Conservation (phyloP, 1,284 basidiomycete species). For the Tilletia horrida region DNA sequence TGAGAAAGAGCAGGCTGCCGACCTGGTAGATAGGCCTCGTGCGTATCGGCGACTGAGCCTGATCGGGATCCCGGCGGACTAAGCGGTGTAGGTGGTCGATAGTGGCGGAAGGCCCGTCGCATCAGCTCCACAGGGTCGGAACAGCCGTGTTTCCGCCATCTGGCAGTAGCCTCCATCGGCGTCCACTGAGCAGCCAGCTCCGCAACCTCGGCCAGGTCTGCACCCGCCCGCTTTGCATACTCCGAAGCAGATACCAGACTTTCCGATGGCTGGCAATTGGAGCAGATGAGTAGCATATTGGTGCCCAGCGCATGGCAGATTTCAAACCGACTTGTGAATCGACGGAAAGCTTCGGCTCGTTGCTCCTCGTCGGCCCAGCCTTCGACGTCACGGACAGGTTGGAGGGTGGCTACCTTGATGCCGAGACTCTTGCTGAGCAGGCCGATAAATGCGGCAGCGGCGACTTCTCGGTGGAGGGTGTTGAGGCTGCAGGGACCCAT, state of each 20-base stretch:
- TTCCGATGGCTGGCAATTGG: conserved; percentile 41
- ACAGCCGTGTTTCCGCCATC: not conserved
- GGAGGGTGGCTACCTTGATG: conserved; percentile 52
- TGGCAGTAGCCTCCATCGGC: not conserved
- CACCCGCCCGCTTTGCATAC: conserved; percentile 36
- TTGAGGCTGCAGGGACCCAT: conserved; percentile 32
- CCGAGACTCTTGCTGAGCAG: conserved; percentile 34
- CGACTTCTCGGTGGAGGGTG: conserved; percentile 29
- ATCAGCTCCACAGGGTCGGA: not conserved
- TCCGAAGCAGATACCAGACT: not conserved
- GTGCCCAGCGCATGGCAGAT: conserved; percentile 44
- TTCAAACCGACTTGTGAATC: conserved; percentile 35
- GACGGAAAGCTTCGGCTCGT: conserved; percentile 26
- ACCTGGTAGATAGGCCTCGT: not conserved
- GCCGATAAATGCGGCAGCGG: conserved; percentile 48
- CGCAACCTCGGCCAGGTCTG: conserved; percentile 42
- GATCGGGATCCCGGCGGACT: not conserved
- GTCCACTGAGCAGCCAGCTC: conserved; percentile 22
- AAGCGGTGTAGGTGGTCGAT: not conserved
- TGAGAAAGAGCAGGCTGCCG: not conserved
- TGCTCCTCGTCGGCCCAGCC: conserved; percentile 38
- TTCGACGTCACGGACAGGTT: conserved; percentile 56
- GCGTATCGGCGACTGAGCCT: not conserved
- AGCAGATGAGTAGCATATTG: conserved; percentile 43
- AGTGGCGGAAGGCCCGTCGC: not conserved